Evolutionary conservation across 129 eudicot genomes (phyloP).

Genomic region (Lactuca saligna): DNA sequence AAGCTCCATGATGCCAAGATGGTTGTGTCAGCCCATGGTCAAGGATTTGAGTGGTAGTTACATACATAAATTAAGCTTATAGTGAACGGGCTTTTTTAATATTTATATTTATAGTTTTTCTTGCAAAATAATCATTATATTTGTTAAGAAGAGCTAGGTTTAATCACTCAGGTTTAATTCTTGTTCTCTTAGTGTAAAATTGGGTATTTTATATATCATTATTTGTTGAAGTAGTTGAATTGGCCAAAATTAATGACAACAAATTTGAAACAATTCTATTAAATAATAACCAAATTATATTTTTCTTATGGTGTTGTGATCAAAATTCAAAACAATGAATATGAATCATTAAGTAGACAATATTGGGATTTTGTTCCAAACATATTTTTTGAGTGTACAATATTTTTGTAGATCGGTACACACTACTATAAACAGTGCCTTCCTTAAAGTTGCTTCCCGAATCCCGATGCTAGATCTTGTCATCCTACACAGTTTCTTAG

Average conservation of each 20-base stretch:
- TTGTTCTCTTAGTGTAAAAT: not conserved
- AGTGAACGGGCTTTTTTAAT: not conserved
- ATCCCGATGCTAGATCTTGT: too few species aligned
- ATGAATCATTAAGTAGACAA: too few species aligned
- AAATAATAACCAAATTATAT: too few species aligned
- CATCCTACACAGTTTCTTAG: too few species aligned
- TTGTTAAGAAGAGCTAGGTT: not conserved
- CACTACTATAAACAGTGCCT: too few species aligned
- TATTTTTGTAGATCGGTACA: too few species aligned
- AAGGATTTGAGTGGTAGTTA: conserved; percentile 35
- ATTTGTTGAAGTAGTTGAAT: not conserved
- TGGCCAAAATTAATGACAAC: not conserved
- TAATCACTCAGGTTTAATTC: not conserved
- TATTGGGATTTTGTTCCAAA: too few species aligned
- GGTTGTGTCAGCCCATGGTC: conserved; percentile 20
- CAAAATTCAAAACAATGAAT: too few species aligned
- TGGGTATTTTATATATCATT: not conserved
- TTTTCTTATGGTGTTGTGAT: too few species aligned
- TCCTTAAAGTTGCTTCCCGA: too few species aligned
- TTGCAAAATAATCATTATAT: not conserved
- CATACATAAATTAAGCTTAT: not conserved
- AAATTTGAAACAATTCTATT: not conserved
- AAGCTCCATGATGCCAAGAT: conserved; percentile 22
- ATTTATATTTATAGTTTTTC: not conserved
- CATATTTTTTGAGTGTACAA: too few species aligned